Evolutionary conservation across 192 early-diverging fungal genomes (phyloP).

Genomic region (Thamnidium elegans): DNA sequence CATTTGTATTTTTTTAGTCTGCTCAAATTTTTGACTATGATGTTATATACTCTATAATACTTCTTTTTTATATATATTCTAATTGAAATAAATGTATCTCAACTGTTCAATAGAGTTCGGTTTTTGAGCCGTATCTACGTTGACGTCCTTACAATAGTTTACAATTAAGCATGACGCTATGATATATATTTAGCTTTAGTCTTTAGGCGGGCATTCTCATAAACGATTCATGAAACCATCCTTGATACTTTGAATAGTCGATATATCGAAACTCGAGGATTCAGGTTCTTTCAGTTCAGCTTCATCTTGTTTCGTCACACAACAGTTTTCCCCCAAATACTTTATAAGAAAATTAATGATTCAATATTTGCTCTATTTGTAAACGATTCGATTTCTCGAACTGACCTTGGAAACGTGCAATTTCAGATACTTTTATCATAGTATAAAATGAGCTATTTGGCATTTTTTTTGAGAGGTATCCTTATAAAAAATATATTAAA

Average conservation of each 20-base stretch:
- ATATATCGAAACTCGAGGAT: slow-evolving; percentile 7
- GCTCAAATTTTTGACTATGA: no score
- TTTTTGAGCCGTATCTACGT: no score
- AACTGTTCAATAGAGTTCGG: no score
- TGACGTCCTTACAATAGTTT: no score
- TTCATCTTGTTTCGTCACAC: slow-evolving; percentile 11
- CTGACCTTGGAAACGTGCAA: neutral
- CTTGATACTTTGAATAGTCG: slow-evolving; percentile 5
- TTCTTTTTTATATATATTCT: no score
- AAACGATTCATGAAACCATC: slow-evolving; percentile 2
- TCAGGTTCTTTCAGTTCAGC: no score
- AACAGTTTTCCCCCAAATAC: slow-evolving; percentile 8
- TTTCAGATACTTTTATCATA: neutral
- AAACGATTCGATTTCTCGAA: slow-evolving; percentile 1
- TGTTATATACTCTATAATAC: no score
- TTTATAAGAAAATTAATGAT: slow-evolving; percentile 13
- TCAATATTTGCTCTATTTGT: slow-evolving; percentile 6
- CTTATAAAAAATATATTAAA: slow-evolving; percentile 8
- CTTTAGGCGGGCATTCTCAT: neutral
- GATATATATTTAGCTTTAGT: no score
- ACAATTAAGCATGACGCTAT: no score
- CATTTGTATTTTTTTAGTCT: no score
- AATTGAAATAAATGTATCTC: no score
- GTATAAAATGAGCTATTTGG: slow-evolving; percentile 7
- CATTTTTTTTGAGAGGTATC: slow-evolving; percentile 12